A percentile compares a stretch with the other conserved stretches of the same genome.
Evolutionary conservation across 2,329 filamentous ascomycete genomes (phyloP).

Genomic region (Colletotrichum zoysiae): DNA sequence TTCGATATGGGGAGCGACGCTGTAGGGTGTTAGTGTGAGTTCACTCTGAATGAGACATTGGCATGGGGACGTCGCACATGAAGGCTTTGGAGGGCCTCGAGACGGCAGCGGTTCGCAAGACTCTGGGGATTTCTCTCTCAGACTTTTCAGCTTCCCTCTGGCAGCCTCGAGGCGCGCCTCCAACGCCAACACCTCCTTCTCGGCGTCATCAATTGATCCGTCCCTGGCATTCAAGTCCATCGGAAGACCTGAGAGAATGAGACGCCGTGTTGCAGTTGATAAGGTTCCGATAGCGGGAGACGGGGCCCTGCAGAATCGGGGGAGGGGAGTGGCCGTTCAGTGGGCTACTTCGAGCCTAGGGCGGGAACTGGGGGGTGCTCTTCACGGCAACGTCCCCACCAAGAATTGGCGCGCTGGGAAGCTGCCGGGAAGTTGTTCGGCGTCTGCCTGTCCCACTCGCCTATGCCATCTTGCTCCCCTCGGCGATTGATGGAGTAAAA

Average conservation of each 20-base stretch:
- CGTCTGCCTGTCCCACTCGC: conserved; percentile 35
- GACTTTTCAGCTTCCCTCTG: conserved; percentile 57
- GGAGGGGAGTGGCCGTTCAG: conserved; percentile 18
- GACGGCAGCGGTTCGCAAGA: conserved; percentile 1
- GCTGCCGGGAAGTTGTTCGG: conserved; percentile 28
- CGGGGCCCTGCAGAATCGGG: conserved; percentile 25
- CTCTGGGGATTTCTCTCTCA: conserved; percentile 51
- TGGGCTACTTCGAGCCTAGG: conserved; percentile 14
- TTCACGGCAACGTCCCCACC: background rate
- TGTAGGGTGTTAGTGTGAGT: conserved; percentile 21
- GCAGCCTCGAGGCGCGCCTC: conserved; percentile 64
- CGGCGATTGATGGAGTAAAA: conserved; percentile 37
- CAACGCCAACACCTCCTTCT: conserved; percentile 70
- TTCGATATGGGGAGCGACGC: conserved; percentile 45
- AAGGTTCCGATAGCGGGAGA: conserved; percentile 36
- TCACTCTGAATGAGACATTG: conserved; percentile 41
- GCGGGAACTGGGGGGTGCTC: conserved; percentile 2
- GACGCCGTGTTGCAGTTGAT: conserved; percentile 31
- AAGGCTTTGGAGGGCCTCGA: conserved; percentile 36
- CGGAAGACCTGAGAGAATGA: background rate
- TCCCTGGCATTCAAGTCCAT: conserved; percentile 45
- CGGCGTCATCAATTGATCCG: conserved; percentile 47
- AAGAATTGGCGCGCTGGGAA: conserved; percentile 9
- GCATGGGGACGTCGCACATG: conserved; percentile 43
- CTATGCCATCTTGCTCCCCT: conserved; percentile 22